Conservation (phyloP, 177 flowering plant genomes). For the Tripterygium wilfordii region DNA sequence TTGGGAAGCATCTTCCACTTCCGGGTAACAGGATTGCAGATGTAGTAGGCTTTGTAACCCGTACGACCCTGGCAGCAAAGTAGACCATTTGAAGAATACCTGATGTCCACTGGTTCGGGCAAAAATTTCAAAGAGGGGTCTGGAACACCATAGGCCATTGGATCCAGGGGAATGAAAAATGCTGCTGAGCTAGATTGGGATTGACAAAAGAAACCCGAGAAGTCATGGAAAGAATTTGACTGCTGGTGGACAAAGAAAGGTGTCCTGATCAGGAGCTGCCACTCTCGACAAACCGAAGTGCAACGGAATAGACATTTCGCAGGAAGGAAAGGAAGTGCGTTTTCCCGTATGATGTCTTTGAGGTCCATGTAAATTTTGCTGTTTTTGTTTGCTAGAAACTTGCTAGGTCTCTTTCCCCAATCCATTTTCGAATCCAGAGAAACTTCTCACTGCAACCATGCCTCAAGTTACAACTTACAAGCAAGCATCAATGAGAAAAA, state of each 20-base stretch:
- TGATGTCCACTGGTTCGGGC: slow-evolving; percentile 37
- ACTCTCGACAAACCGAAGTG: slow-evolving; percentile 38
- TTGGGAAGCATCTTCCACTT: slow-evolving; percentile 40
- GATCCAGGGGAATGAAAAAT: slow-evolving; percentile 37
- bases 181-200: slow-evolving; percentile 4
- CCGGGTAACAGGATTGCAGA: slow-evolving; percentile 53
- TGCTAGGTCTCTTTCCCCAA: slow-evolving; percentile 12
- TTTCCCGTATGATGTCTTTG: slow-evolving; percentile 34
- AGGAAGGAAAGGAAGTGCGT: slow-evolving; percentile 35
- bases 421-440: no score
- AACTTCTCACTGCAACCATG: no score
- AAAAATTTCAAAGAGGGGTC: slow-evolving; percentile 37
- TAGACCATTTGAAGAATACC: slow-evolving; percentile 42
- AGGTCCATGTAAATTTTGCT: slow-evolving; percentile 30
- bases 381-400: slow-evolving; percentile 1
- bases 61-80: slow-evolving; percentile 34
- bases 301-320: slow-evolving; percentile 39
- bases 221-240: slow-evolving; percentile 16
- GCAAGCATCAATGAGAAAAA: no score
- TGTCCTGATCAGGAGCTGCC: slow-evolving; percentile 31
- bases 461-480: no score
- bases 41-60: slow-evolving; percentile 32
- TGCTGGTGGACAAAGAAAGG: slow-evolving; percentile 56
- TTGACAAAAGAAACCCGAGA: slow-evolving; percentile 40
- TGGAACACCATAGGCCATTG: slow-evolving; percentile 39